A percentile compares a stretch with the other conserved stretches of the same genome.
phyloP scores from a whole-genome alignment of 768 basidiomycete genomes.

The Sistotremastrum suecicum region DNA sequence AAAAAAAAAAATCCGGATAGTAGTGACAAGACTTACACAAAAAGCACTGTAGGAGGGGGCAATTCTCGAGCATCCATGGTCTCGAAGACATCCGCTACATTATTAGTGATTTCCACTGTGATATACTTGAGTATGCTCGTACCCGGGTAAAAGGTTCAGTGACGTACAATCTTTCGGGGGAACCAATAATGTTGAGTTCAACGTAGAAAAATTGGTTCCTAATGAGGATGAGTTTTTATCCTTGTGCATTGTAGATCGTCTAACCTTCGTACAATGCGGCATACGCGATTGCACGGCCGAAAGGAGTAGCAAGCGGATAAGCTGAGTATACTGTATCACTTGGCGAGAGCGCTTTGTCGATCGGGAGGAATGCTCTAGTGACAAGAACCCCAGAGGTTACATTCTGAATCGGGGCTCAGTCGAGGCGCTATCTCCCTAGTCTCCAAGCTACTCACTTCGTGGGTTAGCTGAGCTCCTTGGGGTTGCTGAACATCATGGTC shows the following conservation, averaged over 20 bases:
- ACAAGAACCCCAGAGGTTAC: conserved; percentile 84
- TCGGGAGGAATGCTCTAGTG: conserved; percentile 59
- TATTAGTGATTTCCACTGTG: too few relatives aligned
- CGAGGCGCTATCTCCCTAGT: neutral
- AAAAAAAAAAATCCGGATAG: neutral
- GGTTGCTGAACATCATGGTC: conserved; percentile 25
- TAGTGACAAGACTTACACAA: conserved; percentile 22
- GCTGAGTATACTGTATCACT: conserved; percentile 70
- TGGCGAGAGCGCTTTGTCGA: conserved; percentile 48
- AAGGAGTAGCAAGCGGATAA: conserved; percentile 58
- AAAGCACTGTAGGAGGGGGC: conserved; percentile 53
- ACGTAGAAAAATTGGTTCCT: too few relatives aligned
- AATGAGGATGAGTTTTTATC: too few relatives aligned
- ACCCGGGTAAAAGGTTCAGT: too few relatives aligned
- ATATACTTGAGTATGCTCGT: too few relatives aligned
- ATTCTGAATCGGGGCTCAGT: conserved; percentile 24
- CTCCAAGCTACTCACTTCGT: conserved; percentile 26
- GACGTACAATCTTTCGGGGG: too few relatives aligned
- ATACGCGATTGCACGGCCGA: conserved; percentile 69
- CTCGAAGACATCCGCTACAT: too few relatives aligned
- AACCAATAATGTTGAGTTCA: too few relatives aligned
- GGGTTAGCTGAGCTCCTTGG: conserved; percentile 55
- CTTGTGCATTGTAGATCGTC: too few relatives aligned
- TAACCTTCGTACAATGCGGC: conserved; percentile 58
- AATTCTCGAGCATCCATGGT: too few relatives aligned